These are phyloP conservation scores for Zelopaecilomyces penicillatus DNA, from an alignment of 2,329 filamentous ascomycete genomes.

Conservation along the genomic window DNA sequence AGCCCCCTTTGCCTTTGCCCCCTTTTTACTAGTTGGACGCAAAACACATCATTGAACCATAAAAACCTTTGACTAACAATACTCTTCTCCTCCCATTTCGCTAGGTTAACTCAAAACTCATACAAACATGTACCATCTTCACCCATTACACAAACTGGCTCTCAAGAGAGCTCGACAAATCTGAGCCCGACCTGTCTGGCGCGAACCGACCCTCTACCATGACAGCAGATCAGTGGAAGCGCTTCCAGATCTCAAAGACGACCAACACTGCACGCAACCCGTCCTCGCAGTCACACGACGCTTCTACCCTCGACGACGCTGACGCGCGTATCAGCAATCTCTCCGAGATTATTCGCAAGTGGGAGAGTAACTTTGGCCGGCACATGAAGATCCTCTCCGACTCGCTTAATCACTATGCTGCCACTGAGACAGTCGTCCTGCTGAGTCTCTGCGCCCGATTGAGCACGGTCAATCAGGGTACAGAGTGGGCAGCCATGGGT, in stretches of 20 bases:
- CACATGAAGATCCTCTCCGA: conserved; percentile 92
- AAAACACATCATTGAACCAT: background rate
- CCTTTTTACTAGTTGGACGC: background rate
- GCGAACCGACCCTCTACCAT: conserved; percentile 51
- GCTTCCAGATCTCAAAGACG: conserved; percentile 43
- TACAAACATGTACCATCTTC: conserved; percentile 93
- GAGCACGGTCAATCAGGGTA: conserved; percentile 73
- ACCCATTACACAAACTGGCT: conserved; percentile 83
- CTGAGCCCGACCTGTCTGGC: conserved; percentile 68
- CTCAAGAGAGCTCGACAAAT: conserved; percentile 72
- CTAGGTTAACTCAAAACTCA: conserved; percentile 93
- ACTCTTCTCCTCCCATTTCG: background rate
- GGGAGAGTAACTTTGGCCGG: conserved; percentile 85
- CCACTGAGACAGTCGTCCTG: conserved; percentile 92
- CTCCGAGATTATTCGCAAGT: conserved; percentile 80
- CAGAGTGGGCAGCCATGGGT: conserved; percentile 51
- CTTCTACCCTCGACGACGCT: conserved; percentile 29
- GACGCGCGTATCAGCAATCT: conserved; percentile 60
- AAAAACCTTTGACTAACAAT: background rate
- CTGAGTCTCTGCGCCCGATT: conserved; percentile 77
- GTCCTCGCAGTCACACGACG: conserved; percentile 25
- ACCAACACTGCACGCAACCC: conserved; percentile 26
- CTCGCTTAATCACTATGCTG: conserved; percentile 92
- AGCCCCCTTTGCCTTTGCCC: conserved; percentile 4
- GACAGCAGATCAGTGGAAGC: conserved; percentile 52